These are phyloP conservation scores for Psilocybe sp. DNA, from an alignment of 768 basidiomycete genomes.

Conservation along the genomic window DNA sequence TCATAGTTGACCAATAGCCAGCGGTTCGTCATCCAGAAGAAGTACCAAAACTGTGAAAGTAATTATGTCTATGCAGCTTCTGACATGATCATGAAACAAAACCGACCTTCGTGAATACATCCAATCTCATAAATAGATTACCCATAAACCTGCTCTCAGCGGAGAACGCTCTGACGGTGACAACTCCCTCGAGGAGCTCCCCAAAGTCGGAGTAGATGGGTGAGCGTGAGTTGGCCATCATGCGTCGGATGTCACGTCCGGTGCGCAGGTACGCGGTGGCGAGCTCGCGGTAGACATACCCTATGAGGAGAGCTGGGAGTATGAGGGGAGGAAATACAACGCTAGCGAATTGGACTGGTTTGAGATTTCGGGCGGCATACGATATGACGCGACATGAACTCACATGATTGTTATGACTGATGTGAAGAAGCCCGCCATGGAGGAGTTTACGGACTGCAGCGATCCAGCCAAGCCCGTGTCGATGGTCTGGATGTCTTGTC, in stretches of 20 bases:
- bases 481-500: conserved; percentile 85
- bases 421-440: conserved; percentile 73
- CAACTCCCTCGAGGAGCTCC: conserved; percentile 85
- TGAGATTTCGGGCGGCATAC: conserved; percentile 1
- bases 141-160: conserved; percentile 77
- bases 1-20: conserved; percentile 88
- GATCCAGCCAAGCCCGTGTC: conserved; percentile 69
- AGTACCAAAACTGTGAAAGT: conserved; percentile 68
- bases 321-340: conserved; percentile 81
- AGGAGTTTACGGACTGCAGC: conserved; percentile 74
- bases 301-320: conserved; percentile 74
- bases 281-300: conserved; percentile 66
- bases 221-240: conserved; percentile 86
- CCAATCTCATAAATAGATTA: conserved; percentile 68
- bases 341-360: conserved; percentile 26
- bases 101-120: conserved; percentile 67
- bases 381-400: conserved; percentile 19
- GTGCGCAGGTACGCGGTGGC: conserved; percentile 75
- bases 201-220: conserved; percentile 84
- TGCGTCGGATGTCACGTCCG: conserved; percentile 82
- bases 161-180: conserved; percentile 91
- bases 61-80: background rate
- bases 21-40: conserved; percentile 87
- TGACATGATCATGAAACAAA: background rate
- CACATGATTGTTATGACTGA: conserved; percentile 72